Evolutionary conservation across 345 rosid species (phyloP).

Genomic region (Eucalyptus sp.): DNA sequence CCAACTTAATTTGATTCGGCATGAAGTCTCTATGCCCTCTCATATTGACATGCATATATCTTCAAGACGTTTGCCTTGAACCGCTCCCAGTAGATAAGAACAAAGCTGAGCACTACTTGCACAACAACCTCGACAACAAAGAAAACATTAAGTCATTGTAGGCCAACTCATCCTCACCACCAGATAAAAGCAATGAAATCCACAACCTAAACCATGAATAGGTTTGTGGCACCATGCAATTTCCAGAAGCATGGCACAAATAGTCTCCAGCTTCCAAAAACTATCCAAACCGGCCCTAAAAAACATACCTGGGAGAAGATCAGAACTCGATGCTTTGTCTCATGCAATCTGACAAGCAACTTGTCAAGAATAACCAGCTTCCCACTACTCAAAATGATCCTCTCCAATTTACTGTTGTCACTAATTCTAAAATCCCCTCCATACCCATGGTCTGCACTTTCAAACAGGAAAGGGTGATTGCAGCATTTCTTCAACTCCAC

Average conservation of each 20-base stretch:
- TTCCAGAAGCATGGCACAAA: background rate
- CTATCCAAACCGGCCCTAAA: background rate
- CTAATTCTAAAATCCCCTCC: slow-evolving; percentile 60
- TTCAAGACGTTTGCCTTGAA: background rate
- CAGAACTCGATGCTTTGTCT: slow-evolving; percentile 96
- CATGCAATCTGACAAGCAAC: slow-evolving; percentile 82
- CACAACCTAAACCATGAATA: background rate
- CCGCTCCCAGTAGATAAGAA: background rate
- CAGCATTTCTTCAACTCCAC: slow-evolving; percentile 99
- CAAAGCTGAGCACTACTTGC: background rate
- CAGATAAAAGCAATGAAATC: background rate
- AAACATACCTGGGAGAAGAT: slow-evolving; percentile 79
- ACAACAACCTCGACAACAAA: background rate
- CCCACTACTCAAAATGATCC: slow-evolving; percentile 91
- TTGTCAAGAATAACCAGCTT: slow-evolving; percentile 98
- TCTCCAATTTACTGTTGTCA: slow-evolving; percentile 81
- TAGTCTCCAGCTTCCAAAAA: background rate
- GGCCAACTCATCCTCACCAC: background rate
- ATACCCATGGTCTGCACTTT: slow-evolving; percentile 99
- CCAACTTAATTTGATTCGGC: background rate
- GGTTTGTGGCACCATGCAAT: background rate
- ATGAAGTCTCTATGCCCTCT: background rate
- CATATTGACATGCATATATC: background rate
- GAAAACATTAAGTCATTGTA: background rate
- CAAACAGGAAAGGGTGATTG: slow-evolving; percentile 98